These are phyloP conservation scores for Yamadazyma ubonensis DNA, from an alignment of 805 yeast genomes.

Conservation along the genomic window DNA sequence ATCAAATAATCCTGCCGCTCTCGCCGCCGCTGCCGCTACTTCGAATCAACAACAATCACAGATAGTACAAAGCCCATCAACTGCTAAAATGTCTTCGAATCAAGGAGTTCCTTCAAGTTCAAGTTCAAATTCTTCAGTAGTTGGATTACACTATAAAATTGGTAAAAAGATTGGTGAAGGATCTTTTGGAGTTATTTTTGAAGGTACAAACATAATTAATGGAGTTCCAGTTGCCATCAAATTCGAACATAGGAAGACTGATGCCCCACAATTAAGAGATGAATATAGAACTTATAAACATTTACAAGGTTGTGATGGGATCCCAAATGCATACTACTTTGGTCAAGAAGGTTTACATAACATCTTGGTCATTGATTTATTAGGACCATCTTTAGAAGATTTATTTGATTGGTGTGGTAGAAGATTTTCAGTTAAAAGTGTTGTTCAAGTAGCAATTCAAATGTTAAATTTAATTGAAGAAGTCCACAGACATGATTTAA, in stretches of 20 bases:
- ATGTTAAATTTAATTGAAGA: constrained; percentile 86
- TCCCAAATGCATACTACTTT: constrained; percentile 95
- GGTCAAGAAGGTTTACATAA: constrained; percentile 98
- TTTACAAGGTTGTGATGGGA: constrained; percentile 75
- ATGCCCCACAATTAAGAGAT: constrained; percentile 95
- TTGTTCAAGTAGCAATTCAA: constrained; percentile 90
- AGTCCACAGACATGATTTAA: constrained; percentile 85
- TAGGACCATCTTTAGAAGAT: constrained; percentile 96
- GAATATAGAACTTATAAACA: constrained; percentile 95
- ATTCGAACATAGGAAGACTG: constrained; percentile 84
- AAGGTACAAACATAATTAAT: constrained; percentile 89
- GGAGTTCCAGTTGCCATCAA: constrained; percentile 94
- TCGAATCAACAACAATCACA: constrained; percentile 8
- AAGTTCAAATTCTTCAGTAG: constrained; percentile 46
- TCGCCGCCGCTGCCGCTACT: constrained; percentile 17
- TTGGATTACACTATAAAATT: constrained; percentile 93
- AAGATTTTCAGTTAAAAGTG: constrained; percentile 81
- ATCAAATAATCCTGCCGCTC: constrained; percentile 18
- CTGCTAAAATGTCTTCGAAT: constrained; percentile 8
- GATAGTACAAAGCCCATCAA: constrained; percentile 2
- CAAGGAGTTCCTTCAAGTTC: constrained; percentile 9
- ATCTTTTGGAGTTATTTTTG: constrained; percentile 95
- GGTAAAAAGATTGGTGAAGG: constrained; percentile 99
- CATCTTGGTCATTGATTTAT: constrained; percentile 86
- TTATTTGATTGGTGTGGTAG: constrained; percentile 98